These are phyloP conservation scores for Aspergillus piperis DNA, from an alignment of 2,329 filamentous ascomycete genomes.

Conservation along the genomic window DNA sequence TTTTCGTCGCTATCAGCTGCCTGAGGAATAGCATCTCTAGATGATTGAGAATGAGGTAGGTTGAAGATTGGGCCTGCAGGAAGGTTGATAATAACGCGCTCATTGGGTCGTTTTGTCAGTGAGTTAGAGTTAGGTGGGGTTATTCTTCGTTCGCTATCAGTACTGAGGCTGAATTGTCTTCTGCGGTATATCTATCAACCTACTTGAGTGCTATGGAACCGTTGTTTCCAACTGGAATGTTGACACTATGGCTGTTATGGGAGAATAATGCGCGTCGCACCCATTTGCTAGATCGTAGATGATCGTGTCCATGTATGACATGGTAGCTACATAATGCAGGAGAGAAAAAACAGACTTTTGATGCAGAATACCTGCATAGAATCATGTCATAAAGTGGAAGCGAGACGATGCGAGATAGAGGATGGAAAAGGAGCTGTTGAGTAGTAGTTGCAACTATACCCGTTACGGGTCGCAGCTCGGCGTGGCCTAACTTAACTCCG, in stretches of 20 bases:
- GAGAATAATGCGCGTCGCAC: background rate
- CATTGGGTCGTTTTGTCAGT: slow-evolving; percentile 1
- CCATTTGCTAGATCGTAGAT: background rate
- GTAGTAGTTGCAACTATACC: too few species aligned
- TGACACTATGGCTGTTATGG: background rate
- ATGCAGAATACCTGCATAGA: too few species aligned
- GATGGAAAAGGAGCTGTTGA: too few species aligned
- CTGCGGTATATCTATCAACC: background rate
- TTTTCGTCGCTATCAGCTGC: background rate
- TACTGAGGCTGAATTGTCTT: background rate
- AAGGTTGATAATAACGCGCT: slow-evolving; percentile 40
- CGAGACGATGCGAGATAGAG: too few species aligned
- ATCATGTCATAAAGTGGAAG: too few species aligned
- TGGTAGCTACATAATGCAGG: too few species aligned
- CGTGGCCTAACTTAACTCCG: too few species aligned
- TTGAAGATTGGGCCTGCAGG: slow-evolving; percentile 39
- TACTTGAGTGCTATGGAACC: background rate
- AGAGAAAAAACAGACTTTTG: too few species aligned
- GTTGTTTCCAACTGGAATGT: background rate
- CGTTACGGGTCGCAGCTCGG: too few species aligned
- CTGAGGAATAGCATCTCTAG: background rate
- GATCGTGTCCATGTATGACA: too few species aligned
- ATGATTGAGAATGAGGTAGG: background rate
- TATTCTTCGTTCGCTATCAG: slow-evolving; percentile 18
- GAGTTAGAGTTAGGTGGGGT: slow-evolving; percentile 16